Conservation (phyloP, 257 asterid species). For the Nicotiana noctiflora region DNA sequence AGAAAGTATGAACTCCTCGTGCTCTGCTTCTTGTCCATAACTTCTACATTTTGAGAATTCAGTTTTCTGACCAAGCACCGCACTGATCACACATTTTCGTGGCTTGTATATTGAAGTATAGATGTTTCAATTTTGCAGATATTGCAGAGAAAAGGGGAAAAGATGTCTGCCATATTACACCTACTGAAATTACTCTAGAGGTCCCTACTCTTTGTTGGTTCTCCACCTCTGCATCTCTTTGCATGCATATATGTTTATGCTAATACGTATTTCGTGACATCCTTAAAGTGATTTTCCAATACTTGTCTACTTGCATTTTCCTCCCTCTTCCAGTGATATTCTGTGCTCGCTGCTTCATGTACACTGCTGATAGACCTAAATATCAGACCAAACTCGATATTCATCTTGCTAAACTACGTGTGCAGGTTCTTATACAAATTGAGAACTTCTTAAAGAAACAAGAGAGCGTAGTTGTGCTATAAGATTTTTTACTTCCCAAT, state of each 20-base stretch:
- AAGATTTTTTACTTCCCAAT: neutral
- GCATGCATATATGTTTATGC: neutral
- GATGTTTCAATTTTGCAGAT: slow-evolving; percentile 25
- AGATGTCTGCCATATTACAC: slow-evolving; percentile 58
- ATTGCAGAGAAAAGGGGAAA: slow-evolving; percentile 54
- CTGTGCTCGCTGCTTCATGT: neutral
- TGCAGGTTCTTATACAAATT: slow-evolving; percentile 61
- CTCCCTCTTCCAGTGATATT: neutral
- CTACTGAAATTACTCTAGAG: slow-evolving; percentile 66
- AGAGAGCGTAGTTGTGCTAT: neutral
- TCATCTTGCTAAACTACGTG: neutral
- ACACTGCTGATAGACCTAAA: neutral
- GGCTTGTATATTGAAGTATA: slow-evolving; percentile 1
- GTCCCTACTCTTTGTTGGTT: slow-evolving; percentile 26
- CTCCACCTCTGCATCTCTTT: neutral
- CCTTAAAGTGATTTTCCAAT: neutral
- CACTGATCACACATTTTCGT: neutral
- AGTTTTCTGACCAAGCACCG: neutral
- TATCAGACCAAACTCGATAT: neutral
- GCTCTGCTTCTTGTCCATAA: neutral
- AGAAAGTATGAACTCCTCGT: slow-evolving; percentile 41
- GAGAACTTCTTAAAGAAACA: slow-evolving; percentile 39
- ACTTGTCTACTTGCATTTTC: neutral
- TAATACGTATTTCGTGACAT: neutral
- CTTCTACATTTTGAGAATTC: neutral